Percentiles rank a stretch among this genome's conserved stretches.
Evolutionary conservation across 106 monocot genomes (phyloP).

Genomic region (Hemerocallis citrina): DNA sequence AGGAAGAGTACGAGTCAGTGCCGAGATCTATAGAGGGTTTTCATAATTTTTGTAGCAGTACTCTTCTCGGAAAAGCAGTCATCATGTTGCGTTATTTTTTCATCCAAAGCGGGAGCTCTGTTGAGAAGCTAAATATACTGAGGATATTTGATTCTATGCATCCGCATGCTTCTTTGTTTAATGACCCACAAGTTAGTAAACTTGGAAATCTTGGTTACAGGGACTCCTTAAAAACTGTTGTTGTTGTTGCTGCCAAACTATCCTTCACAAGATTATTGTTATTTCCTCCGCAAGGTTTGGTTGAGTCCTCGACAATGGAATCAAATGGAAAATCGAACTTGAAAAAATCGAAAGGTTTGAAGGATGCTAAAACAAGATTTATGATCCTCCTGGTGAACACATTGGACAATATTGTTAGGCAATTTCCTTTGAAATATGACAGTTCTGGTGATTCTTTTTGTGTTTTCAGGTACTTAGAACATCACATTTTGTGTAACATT

Average conservation of each 20-base stretch:
- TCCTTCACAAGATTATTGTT: slow-evolving; percentile 60
- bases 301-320: slow-evolving; percentile 1
- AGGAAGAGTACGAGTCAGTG: slow-evolving; percentile 42
- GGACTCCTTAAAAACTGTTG: slow-evolving; percentile 41
- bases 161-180: slow-evolving; percentile 11
- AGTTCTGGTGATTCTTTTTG: slow-evolving; percentile 3
- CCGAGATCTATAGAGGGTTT: slow-evolving; percentile 26
- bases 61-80: slow-evolving; percentile 73
- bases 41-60: slow-evolving; percentile 25
- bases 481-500: slow-evolving; percentile 57
- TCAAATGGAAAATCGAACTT: slow-evolving; percentile 4
- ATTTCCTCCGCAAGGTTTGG: slow-evolving; percentile 23
- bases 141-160: slow-evolving; percentile 50
- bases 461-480: slow-evolving; percentile 48
- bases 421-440: slow-evolving; percentile 21
- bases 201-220: slow-evolving; percentile 16
- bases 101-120: slow-evolving; percentile 10
- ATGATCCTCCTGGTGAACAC: slow-evolving; percentile 46
- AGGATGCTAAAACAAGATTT: slow-evolving; percentile 58
- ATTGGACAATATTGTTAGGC: slow-evolving; percentile 39
- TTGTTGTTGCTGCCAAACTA: slow-evolving; percentile 56
- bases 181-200: slow-evolving; percentile 36
- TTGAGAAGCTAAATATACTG: slow-evolving; percentile 27
- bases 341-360: slow-evolving; percentile 36
- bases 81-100: slow-evolving; percentile 49